phyloP scores from a whole-genome alignment of 2,329 filamentous ascomycete species.

The Colletotrichum sp. region DNA sequence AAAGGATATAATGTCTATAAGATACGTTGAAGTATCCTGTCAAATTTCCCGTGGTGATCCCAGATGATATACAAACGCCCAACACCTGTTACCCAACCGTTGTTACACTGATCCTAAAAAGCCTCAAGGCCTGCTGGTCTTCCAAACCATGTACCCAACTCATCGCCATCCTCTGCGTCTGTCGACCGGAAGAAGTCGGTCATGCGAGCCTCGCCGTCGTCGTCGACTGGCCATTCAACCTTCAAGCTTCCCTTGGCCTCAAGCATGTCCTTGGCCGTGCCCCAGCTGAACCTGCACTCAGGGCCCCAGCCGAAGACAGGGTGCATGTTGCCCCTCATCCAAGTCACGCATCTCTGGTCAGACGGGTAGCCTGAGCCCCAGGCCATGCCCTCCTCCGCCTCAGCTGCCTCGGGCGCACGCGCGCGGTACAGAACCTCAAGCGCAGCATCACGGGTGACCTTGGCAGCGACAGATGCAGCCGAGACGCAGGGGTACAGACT shows the following conservation, averaged over 20 bases:
- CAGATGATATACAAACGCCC: neutral
- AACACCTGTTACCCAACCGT: neutral
- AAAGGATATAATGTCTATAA: slow-evolving; percentile 21
- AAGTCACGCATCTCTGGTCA: slow-evolving; percentile 78
- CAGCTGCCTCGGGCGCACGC: slow-evolving; percentile 32
- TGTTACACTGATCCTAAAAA: slow-evolving; percentile 52
- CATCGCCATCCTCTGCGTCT: slow-evolving; percentile 57
- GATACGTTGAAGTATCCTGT: neutral
- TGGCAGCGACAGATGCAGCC: slow-evolving; percentile 92
- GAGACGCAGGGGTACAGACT: slow-evolving; percentile 91
- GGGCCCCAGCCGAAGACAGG: slow-evolving; percentile 93
- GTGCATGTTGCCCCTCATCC: slow-evolving; percentile 88
- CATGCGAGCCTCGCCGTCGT: slow-evolving; percentile 72
- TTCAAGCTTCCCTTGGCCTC: slow-evolving; percentile 74
- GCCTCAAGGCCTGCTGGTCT: slow-evolving; percentile 71
- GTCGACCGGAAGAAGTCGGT: slow-evolving; percentile 74
- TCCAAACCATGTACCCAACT: slow-evolving; percentile 85
- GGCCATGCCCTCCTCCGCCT: slow-evolving; percentile 47
- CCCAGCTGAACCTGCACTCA: slow-evolving; percentile 95
- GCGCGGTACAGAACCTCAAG: slow-evolving; percentile 77
- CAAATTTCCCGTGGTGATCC: neutral
- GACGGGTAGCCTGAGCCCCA: slow-evolving; percentile 97
- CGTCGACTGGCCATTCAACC: slow-evolving; percentile 84
- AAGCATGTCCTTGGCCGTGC: slow-evolving; percentile 90
- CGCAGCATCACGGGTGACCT: slow-evolving; percentile 91